phyloP scores from a whole-genome alignment of 1,139 yeast species.

The Waltiozyma sp. region DNA sequence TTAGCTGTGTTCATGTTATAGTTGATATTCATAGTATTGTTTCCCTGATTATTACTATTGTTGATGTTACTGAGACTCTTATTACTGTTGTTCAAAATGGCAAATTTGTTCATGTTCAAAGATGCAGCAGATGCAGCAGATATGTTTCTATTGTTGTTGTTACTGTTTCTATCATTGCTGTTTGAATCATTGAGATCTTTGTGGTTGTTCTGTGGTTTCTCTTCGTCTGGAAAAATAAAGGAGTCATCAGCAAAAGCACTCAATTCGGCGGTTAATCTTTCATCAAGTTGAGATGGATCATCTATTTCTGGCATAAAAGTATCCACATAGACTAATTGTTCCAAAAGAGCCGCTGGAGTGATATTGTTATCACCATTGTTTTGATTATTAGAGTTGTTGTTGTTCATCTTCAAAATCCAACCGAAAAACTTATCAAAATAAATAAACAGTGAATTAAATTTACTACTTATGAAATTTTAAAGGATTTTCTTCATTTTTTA shows the following conservation, averaged over 20 bases:
- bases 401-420: background rate
- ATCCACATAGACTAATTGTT: slow-evolving; percentile 68
- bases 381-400: slow-evolving; percentile 1
- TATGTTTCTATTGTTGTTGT: slow-evolving; percentile 1
- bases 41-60: slow-evolving; percentile 1
- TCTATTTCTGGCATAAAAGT: slow-evolving; percentile 48
- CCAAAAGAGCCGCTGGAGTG: slow-evolving; percentile 59
- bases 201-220: slow-evolving; percentile 32
- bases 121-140: too few relatives aligned
- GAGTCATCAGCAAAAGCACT: slow-evolving; percentile 76
- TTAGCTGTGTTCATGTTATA: background rate
- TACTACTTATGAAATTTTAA: too few relatives aligned
- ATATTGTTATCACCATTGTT: slow-evolving; percentile 20
- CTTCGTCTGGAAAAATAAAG: slow-evolving; percentile 70
- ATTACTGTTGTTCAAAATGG: background rate
- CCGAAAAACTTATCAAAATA: too few relatives aligned
- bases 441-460: too few relatives aligned
- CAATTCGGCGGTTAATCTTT: slow-evolving; percentile 58
- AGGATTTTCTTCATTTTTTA: too few relatives aligned
- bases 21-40: background rate
- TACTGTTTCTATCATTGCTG: slow-evolving; percentile 5
- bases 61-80: slow-evolving; percentile 1
- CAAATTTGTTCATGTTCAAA: slow-evolving; percentile 6
- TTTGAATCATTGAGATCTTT: slow-evolving; percentile 5
- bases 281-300: slow-evolving; percentile 41